A percentile compares a stretch with the other conserved stretches of the same genome.
These are phyloP conservation scores for Marasmius fiardii DNA, from an alignment of 1,284 basidiomycete genomes.

Conservation along the genomic window DNA sequence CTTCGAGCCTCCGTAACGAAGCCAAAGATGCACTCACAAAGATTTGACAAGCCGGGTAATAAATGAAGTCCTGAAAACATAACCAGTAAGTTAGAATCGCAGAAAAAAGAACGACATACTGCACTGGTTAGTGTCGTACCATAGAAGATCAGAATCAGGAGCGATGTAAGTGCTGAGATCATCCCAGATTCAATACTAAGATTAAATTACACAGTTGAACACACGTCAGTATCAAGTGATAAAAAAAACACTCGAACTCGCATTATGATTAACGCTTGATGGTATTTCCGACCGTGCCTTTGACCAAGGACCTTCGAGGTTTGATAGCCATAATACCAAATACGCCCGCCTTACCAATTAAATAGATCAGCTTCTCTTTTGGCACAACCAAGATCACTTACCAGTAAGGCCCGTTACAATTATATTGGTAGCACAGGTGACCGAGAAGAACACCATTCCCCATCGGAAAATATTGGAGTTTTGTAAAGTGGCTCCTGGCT, in stretches of 20 bases:
- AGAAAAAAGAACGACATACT: not conserved
- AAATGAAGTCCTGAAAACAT: not conserved
- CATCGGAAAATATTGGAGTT: not conserved
- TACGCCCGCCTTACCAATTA: not conserved
- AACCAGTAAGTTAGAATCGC: not conserved
- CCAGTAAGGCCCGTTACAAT: slow-evolving; percentile 1
- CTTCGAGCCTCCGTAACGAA: no score
- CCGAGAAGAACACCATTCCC: not conserved
- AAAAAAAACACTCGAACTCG: not conserved
- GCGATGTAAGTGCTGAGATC: not conserved
- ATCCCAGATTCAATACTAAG: not conserved
- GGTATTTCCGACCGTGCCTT: not conserved
- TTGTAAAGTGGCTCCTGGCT: not conserved
- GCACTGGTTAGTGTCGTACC: not conserved
- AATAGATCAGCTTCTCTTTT: not conserved
- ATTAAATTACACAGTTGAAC: not conserved
- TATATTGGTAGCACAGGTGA: not conserved
- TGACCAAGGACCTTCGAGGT: not conserved
- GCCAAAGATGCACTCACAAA: not conserved
- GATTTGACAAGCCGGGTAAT: not conserved
- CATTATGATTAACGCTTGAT: not conserved
- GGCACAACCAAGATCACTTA: not conserved
- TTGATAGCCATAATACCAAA: not conserved
- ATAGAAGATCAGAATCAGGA: not conserved
- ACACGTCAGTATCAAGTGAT: not conserved